Conservation (phyloP, 2,329 filamentous ascomycete species). For the Corniculantispora saksenae region DNA sequence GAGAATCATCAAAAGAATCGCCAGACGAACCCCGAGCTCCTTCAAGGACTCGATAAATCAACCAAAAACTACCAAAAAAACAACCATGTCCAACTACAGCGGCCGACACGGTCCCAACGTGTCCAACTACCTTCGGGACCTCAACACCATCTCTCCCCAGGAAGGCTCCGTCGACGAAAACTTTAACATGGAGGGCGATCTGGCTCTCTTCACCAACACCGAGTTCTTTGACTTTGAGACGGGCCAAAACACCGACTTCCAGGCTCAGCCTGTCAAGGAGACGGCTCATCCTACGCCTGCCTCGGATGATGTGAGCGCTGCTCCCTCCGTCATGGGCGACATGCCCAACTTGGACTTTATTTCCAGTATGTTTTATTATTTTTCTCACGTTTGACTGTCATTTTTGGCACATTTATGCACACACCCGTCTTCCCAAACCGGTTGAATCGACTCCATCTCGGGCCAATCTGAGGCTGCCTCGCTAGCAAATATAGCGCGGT, state of each 20-base stretch:
- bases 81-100: slow-evolving; percentile 78
- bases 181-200: slow-evolving; percentile 68
- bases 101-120: slow-evolving; percentile 82
- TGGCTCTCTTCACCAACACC: slow-evolving; percentile 79
- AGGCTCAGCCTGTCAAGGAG: slow-evolving; percentile 50
- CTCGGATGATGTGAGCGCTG: slow-evolving; percentile 41
- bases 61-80: slow-evolving; percentile 9
- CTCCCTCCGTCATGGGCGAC: slow-evolving; percentile 46
- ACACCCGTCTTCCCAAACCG: background rate
- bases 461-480: background rate
- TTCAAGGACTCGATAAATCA: background rate
- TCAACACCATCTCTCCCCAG: slow-evolving; percentile 73
- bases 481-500: background rate
- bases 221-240: slow-evolving; percentile 80
- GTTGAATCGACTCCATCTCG: background rate
- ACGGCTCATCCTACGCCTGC: slow-evolving; percentile 35
- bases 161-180: slow-evolving; percentile 54
- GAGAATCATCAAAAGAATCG: background rate
- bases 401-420: background rate
- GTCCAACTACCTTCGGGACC: slow-evolving; percentile 82
- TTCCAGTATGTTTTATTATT: slow-evolving; percentile 42
- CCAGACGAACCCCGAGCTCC: background rate
- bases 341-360: slow-evolving; percentile 53
- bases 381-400: background rate
- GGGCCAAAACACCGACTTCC: slow-evolving; percentile 60